Evolutionary conservation across 306 rosid genomes (phyloP).

Genomic region (Glycine latifolia): DNA sequence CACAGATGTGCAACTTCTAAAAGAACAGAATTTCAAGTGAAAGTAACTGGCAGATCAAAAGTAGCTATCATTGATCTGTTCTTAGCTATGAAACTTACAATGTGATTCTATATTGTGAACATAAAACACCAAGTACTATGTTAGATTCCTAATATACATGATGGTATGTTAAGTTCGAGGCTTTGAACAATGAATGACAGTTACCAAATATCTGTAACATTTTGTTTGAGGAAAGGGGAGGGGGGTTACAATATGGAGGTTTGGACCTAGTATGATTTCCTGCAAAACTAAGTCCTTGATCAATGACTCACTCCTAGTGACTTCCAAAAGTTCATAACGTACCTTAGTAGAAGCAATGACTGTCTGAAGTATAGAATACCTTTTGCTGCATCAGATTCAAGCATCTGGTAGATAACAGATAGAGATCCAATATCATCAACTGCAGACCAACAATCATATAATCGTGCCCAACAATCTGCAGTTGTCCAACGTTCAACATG

Average conservation of each 20-base stretch:
- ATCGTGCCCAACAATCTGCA: constrained; percentile 90
- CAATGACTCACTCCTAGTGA: neutral
- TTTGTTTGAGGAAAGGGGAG: neutral
- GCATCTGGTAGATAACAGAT: constrained; percentile 95
- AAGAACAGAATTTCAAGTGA: neutral
- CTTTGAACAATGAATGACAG: constrained; percentile 19
- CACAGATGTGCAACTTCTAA: neutral
- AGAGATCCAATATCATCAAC: constrained; percentile 97
- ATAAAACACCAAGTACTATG: constrained; percentile 12
- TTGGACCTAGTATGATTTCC: constrained; percentile 19
- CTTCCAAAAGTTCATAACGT: constrained; percentile 41
- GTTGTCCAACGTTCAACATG: constrained; percentile 91
- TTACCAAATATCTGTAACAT: constrained; percentile 5
- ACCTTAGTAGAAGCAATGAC: constrained; percentile 97
- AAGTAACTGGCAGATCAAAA: neutral
- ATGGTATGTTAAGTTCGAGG: constrained; percentile 14
- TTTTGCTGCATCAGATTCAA: constrained; percentile 91
- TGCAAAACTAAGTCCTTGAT: neutral
- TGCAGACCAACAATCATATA: constrained; percentile 95
- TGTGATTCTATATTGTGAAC: constrained; percentile 15
- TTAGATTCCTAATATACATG: constrained; percentile 18
- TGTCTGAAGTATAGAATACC: constrained; percentile 93
- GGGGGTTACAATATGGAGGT: constrained; percentile 18
- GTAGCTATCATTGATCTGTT: neutral
- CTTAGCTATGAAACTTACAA: constrained; percentile 5